Evolutionary conservation across 2,329 filamentous ascomycete species (phyloP), one percentile per base, ranked within the genome.

Genomic region (Achaetomium macrosporum): DNA sequence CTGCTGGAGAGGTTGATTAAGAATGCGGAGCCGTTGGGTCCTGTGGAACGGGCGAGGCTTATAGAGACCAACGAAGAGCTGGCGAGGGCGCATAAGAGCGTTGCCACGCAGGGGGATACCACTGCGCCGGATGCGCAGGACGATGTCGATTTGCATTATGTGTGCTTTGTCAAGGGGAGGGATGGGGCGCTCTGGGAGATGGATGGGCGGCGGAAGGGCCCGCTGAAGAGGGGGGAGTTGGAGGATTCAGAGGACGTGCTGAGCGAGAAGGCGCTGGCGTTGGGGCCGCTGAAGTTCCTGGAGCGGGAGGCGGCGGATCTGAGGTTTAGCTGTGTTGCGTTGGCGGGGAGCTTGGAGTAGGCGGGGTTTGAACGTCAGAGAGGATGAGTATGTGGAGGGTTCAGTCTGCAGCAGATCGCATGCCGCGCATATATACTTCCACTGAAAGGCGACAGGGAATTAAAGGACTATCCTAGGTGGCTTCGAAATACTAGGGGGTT

Each of bases 141-240:
- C 63, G 81, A 86, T 61, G 78, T 96, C n/a, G 92, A 96, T 66
- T 76, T 96, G 62, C 93, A 99, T 73, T 97, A 95, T 68, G 92
- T 97, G 43, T 93, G 89, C 65, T 99, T 97, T 70, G 87, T 93
- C 48, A 93, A 91, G 74, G 76, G 76, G 31, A 71, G 71, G 47
- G 83, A 87, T 67, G 85, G 85, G 51, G 79, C 67, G 12, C 63
- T 83, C 36, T 83, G 79, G 78, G 80, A 83, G 72, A 73, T 83
- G 11, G 80, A 83, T 61, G 80, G 80, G 3, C 70, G 79, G 47
- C 65, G 77, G 51, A 82, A 81, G 67, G 81, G 80, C 0, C 81
- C 81, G 8, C 71, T 83, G 30, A 66, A 71, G 39, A 68, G 79
- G 20, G 86, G 85, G 0, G 64, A 70, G 41, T 67, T 91, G 48